Percentiles rank a stretch among this genome's conserved stretches.
Evolutionary conservation across 2,329 filamentous ascomycete species (phyloP).

Genomic region (Aureobasidium sp.): DNA sequence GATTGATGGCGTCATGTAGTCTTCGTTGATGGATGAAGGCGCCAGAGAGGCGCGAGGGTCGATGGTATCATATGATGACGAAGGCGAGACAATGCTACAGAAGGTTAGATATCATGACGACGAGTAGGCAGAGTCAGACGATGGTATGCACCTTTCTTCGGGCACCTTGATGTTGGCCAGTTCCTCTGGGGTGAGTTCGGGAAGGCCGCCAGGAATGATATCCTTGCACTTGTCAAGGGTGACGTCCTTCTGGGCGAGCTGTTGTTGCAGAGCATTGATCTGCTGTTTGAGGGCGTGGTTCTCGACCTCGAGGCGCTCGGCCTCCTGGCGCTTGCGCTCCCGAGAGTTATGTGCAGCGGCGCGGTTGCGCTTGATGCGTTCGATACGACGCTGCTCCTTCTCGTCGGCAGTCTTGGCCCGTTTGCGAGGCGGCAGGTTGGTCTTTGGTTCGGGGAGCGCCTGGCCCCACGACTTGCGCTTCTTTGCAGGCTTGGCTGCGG

Average conservation of each 20-base stretch:
- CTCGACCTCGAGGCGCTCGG: conserved; percentile 65
- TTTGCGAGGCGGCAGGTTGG: conserved; percentile 89
- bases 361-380: conserved; percentile 93
- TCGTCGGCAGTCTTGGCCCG: conserved; percentile 98
- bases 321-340: conserved; percentile 84
- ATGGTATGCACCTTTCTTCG: conserved; percentile 18
- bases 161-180: conserved; percentile 15
- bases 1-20: conserved; percentile 20
- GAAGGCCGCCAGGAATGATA: conserved; percentile 17
- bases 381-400: conserved; percentile 95
- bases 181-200: conserved; percentile 17
- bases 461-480: conserved; percentile 99
- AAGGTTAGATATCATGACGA: conserved; percentile 13
- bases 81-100: conserved; percentile 14
- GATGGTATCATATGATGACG: conserved; percentile 19
- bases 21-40: conserved; percentile 18
- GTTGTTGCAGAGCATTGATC: conserved; percentile 11
- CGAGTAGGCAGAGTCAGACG: neutral
- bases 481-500: conserved; percentile 59
- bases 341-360: conserved; percentile 93
- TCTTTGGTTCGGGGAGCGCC: conserved; percentile 92
- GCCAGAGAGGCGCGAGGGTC: conserved; percentile 19
- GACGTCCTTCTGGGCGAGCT: conserved; percentile 16
- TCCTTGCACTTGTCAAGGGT: conserved; percentile 19
- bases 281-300: conserved; percentile 17